Evolutionary conservation across 192 early-diverging fungal genomes (phyloP), one percentile per base, ranked within the genome.

Genomic region (Backusella mclennaniae): DNA sequence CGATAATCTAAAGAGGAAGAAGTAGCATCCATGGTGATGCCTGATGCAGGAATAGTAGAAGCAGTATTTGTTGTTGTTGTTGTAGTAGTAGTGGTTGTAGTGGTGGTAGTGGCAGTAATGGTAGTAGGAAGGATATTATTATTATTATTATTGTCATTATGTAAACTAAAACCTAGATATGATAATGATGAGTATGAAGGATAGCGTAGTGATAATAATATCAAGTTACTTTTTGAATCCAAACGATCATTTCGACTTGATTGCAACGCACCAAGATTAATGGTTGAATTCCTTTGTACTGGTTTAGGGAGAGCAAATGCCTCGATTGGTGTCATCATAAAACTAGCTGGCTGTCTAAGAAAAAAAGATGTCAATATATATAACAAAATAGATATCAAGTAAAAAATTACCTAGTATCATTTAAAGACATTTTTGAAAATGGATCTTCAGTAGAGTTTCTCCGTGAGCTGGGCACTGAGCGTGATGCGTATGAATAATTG

Each of bases 381-480:
- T 6, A 15, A 31, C 33, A 26, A n/a, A 59, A 7, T 3, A 53
- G 3, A 31, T 21, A 1, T 2, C 5, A 23, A 56, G 19, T 9
- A 21, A 52, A 23, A 53, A 63, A 4, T 49, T 74, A 63, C 49
- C 59, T 68, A 52, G 52, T 38, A 26, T 68, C 36, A 84, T 77
- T 29, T 82, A 73, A 76, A 73, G 82, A 17, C 79, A 72, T 41
- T 46, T 68, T 69, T 73, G 70, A 23, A 46, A 29, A 23, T 19
- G 49, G 11, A 68, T 88, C 87, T 74, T 91, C 90, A 39, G 86
- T 85, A 66, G 93, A 94, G 78, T 92, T 94, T 81, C 91, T 90
- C 44, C 91, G 85, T 17, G 93, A 94, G 11, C 81, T 84, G 8
- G 91, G 90, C 8, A 92, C 83, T 41, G 92, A 94, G 46, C 86